phyloP scores from a whole-genome alignment of 2,329 filamentous ascomycete species.

The Cytospora piceicola region DNA sequence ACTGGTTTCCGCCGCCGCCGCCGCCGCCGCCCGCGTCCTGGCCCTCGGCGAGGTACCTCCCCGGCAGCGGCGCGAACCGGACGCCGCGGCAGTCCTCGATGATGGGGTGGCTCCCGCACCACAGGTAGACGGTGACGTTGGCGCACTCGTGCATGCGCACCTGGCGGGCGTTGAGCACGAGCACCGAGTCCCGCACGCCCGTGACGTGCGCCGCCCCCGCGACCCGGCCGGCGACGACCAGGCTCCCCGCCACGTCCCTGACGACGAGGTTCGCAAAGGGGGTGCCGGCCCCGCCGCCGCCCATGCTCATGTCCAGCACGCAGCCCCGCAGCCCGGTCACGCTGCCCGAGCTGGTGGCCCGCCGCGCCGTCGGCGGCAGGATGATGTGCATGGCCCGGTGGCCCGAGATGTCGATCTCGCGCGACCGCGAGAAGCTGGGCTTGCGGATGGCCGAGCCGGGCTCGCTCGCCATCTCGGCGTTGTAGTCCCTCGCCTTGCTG shows the following conservation, averaged over 20 bases:
- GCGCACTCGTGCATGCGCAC: constrained; percentile 89
- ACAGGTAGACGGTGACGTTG: constrained; percentile 81
- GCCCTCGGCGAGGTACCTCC: constrained; percentile 30
- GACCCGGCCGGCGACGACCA: constrained; percentile 80
- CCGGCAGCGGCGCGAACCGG: constrained; percentile 77
- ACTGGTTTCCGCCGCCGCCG: constrained; percentile 61
- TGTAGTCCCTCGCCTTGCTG: constrained; percentile 51
- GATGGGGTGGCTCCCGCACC: constrained; percentile 82
- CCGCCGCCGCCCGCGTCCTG: constrained; percentile 31
- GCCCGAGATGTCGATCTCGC: constrained; percentile 66
- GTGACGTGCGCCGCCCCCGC: constrained; percentile 85
- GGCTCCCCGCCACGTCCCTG: constrained; percentile 68
- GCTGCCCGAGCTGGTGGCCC: constrained; percentile 73
- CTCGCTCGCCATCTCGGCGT: constrained; percentile 55
- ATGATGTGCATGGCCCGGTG: constrained; percentile 75
- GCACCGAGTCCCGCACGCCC: constrained; percentile 68
- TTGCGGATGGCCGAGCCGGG: constrained; percentile 52
- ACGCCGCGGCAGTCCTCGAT: constrained; percentile 86
- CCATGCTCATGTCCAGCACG: constrained; percentile 74
- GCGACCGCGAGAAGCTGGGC: constrained; percentile 65
- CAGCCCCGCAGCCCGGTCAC: constrained; percentile 71
- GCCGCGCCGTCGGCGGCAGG: constrained; percentile 70
- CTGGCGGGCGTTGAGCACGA: constrained; percentile 82
- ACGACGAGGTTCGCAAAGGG: constrained; percentile 72
- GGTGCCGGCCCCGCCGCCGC: constrained; percentile 53